These are phyloP conservation scores for Punica granatum DNA, from an alignment of 345 rosid species.

Conservation along the genomic window DNA sequence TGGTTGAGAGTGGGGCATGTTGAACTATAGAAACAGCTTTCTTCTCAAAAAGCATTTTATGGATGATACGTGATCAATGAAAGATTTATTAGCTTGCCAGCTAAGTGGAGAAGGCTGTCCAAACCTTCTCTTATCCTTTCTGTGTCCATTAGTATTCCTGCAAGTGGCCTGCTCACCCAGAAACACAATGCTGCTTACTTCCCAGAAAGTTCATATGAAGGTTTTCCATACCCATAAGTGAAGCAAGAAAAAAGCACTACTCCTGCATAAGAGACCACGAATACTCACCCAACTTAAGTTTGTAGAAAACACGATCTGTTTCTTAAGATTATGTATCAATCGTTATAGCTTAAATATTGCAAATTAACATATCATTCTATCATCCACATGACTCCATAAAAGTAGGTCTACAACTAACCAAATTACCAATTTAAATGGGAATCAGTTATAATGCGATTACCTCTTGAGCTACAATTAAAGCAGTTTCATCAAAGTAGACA, in stretches of 20 bases:
- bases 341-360: not conserved
- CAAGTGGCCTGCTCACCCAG: constrained; percentile 65
- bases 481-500: constrained; percentile 68
- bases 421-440: not conserved
- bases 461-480: constrained; percentile 67
- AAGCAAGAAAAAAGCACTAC: not conserved
- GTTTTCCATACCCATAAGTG: not conserved
- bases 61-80: constrained; percentile 4
- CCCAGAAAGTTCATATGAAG: not conserved
- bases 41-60: not conserved
- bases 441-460: constrained; percentile 24
- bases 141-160: constrained; percentile 66
- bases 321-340: not conserved
- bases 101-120: constrained; percentile 57
- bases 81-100: constrained; percentile 40
- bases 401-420: not conserved
- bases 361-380: not conserved
- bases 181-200: constrained; percentile 1
- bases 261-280: not conserved
- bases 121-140: constrained; percentile 73
- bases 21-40: not conserved
- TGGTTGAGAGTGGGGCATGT: not conserved
- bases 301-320: not conserved
- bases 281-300: not conserved
- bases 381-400: not conserved